Evolutionary conservation across 208 protist species (phyloP), one percentile per base, ranked within the genome.

Genomic region (Histomonas meleagridis): DNA sequence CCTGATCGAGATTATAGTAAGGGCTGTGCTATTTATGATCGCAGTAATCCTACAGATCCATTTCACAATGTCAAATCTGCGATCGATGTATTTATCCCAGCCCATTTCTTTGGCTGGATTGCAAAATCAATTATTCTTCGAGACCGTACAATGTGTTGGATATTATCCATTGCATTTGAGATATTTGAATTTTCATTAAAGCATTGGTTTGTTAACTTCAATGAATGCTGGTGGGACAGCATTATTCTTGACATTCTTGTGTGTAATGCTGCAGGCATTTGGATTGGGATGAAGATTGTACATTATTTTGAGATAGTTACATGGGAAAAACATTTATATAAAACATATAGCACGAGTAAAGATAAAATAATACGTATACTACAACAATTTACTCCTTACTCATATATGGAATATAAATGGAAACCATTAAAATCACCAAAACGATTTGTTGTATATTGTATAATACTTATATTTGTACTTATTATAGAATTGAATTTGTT

Each of bases 181-280:
- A 62, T 94, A 57, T 70, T 93, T 7, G 93, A 94, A 90, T 26
- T 86, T 7, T 91, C 91, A 12, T 92, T 94, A 26, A 90, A 90
- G 51, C 76, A 94, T 21, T 49, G 92, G 26, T 51, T 94, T 38
- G 60, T 51, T 16, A 94, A 94, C 78, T 94, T 94, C 46, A 53
- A 65, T 32, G 93, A 94, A 78, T 94, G 93, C 55, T 94, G 93
- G 93, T 94, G 93, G 91, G 93, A 94, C 53, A n/a, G 57, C 9
- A 46, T 90, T 21, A 91, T 94, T 60, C 60, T 94, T 7, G 93
- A 94, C 86, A 76, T 94, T 62, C 40, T 94, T 26, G 16, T 90
- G 28, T 94, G 93, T n/a, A 94, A 94, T 55, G 91, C 48, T 4
- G 1, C 93, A 38, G 93, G 93, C 35, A 94, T 94, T 23, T 86